Evolutionary conservation across 2,329 filamentous ascomycete species (phyloP).

Genomic region (Hyphodiscus sp.): DNA sequence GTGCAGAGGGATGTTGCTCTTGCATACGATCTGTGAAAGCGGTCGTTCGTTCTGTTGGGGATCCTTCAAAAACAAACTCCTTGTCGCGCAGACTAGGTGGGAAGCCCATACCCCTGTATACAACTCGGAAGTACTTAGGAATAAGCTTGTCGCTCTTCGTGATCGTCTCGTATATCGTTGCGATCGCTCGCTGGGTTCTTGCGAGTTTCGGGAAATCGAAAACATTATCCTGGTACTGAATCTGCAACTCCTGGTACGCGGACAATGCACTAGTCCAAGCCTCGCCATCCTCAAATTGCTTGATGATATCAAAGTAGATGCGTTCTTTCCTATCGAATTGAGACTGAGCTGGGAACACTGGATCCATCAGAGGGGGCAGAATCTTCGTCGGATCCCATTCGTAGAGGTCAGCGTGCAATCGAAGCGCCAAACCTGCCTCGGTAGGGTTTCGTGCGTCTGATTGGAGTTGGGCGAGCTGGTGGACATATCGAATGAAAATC

Average conservation of each 20-base stretch:
- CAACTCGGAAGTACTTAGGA: conserved; percentile 85
- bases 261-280: conserved; percentile 85
- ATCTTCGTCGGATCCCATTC: conserved; percentile 74
- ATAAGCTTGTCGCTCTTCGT: conserved; percentile 72
- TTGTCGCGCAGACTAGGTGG: conserved; percentile 76
- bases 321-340: conserved; percentile 89
- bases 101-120: conserved; percentile 86
- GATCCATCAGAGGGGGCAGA: conserved; percentile 62
- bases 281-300: conserved; percentile 88
- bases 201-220: conserved; percentile 93
- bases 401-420: conserved; percentile 87
- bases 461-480: conserved; percentile 79
- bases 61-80: conserved; percentile 85
- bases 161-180: conserved; percentile 84
- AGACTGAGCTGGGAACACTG: conserved; percentile 73
- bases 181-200: conserved; percentile 81
- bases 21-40: conserved; percentile 90
- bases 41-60: conserved; percentile 66
- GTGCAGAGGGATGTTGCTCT: conserved; percentile 78
- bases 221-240: conserved; percentile 83
- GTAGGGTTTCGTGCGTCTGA: conserved; percentile 69
- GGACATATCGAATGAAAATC: conserved; percentile 92
- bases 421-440: conserved; percentile 82
- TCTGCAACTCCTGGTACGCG: conserved; percentile 83
- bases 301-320: conserved; percentile 91